phyloP scores from a whole-genome alignment of 345 rosid genomes.

The Brassica incana region DNA sequence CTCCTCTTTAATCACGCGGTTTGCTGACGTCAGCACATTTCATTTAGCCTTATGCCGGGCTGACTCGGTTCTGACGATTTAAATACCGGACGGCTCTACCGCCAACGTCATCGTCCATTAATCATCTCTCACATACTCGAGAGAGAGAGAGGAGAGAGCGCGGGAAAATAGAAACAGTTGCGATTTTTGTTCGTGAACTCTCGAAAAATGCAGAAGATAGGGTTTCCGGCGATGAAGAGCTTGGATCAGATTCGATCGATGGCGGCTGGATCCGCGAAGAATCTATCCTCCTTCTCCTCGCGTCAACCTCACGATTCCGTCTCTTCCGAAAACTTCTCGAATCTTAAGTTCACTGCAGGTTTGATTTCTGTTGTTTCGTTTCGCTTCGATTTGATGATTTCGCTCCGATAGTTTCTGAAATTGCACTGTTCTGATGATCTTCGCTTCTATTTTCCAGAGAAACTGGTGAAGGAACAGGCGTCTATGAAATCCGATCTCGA shows the following conservation, averaged over 20 bases:
- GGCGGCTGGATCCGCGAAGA: conserved; percentile 54
- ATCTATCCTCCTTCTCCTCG: conserved; percentile 48
- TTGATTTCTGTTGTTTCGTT: not conserved
- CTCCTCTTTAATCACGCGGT: not conserved
- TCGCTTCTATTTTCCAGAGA: conserved; percentile 51
- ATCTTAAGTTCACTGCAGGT: conserved; percentile 92
- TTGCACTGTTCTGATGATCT: conserved; percentile 27
- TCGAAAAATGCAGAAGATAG: conserved; percentile 67
- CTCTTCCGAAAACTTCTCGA: conserved; percentile 67
- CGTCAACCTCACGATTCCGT: conserved; percentile 55
- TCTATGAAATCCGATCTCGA: conserved; percentile 82
- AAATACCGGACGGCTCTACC: not conserved
- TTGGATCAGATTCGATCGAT: conserved; percentile 62
- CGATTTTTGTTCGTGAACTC: conserved; percentile 30
- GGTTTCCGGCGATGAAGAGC: conserved; percentile 66
- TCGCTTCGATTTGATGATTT: not conserved
- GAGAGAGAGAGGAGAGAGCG: not conserved
- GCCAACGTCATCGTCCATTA: not conserved
- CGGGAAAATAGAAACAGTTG: not conserved
- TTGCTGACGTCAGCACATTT: conserved; percentile 4
- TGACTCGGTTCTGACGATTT: not conserved
- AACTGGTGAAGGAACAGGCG: conserved; percentile 88
- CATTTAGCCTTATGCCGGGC: not conserved
- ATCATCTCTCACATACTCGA: conserved; percentile 4
- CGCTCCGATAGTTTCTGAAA: not conserved